These are phyloP conservation scores for Spirogloea muscicola DNA, from an alignment of 139 green algal species.

Conservation along the genomic window DNA sequence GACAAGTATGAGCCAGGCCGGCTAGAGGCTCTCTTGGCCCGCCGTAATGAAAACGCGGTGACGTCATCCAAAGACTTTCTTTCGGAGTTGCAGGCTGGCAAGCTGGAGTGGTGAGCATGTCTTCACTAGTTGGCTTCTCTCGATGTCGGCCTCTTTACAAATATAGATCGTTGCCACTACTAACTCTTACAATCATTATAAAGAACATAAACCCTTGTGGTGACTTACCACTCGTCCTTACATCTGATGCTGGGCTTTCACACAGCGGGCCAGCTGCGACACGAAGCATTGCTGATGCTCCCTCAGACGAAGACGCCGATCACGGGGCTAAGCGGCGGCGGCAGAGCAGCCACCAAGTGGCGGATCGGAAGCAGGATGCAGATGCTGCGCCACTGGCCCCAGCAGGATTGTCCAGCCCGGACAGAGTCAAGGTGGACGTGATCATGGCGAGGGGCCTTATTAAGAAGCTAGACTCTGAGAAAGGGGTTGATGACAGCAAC, in stretches of 20 bases:
- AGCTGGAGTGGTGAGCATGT: slow-evolving; percentile 29
- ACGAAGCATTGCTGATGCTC: no score
- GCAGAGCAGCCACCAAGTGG: no score
- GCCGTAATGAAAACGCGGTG: slow-evolving; percentile 35
- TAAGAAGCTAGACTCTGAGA: slow-evolving; percentile 71
- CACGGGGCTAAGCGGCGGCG: no score
- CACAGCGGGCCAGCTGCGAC: no score
- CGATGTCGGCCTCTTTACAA: no score
- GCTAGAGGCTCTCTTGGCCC: slow-evolving; percentile 21
- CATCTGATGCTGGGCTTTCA: no score
- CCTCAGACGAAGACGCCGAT: no score
- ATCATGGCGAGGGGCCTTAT: slow-evolving; percentile 56
- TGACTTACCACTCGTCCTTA: no score
- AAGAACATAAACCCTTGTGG: no score
- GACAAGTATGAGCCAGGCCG: slow-evolving; percentile 35
- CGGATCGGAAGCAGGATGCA: not conserved
- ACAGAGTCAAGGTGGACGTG: slow-evolving; percentile 51
- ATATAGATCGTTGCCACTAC: no score
- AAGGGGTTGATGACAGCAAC: slow-evolving; percentile 56
- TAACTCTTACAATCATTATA: no score
- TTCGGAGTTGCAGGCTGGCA: slow-evolving; percentile 2
- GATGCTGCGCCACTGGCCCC: slow-evolving; percentile 7
- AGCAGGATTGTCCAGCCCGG: not conserved
- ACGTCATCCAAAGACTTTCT: slow-evolving; percentile 24
- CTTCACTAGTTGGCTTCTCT: no score